Conservation (phyloP, 2,329 filamentous ascomycete species). For the Colletotrichum tropicale region DNA sequence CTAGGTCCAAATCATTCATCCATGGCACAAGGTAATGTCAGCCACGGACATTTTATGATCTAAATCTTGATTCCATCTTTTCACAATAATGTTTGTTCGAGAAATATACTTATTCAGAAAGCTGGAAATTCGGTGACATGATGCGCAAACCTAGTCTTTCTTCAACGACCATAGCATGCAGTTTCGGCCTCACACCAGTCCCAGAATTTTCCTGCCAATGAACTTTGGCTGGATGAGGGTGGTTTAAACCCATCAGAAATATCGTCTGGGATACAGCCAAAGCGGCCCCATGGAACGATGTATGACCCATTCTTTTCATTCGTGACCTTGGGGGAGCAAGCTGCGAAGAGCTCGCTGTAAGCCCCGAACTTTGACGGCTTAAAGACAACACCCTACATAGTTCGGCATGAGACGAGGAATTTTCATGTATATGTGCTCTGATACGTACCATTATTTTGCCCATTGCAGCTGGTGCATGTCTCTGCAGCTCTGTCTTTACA, state of each 20-base stretch:
- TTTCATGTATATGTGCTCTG: neutral
- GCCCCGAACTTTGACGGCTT: slow-evolving; percentile 36
- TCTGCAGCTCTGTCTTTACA: slow-evolving; percentile 37
- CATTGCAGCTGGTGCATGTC: slow-evolving; percentile 28
- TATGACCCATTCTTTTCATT: slow-evolving; percentile 35
- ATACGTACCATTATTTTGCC: neutral
- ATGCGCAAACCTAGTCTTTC: no score
- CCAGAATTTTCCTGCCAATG: neutral
- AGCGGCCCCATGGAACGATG: neutral
- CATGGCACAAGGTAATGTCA: no score
- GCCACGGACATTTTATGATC: no score
- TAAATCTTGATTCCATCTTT: no score
- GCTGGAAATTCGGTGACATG: no score
- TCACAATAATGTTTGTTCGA: no score
- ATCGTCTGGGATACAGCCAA: neutral
- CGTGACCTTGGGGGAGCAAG: slow-evolving; percentile 46
- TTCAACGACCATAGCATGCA: no score
- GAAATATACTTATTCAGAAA: no score
- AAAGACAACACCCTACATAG: neutral
- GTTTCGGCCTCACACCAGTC: neutral
- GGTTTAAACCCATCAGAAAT: neutral
- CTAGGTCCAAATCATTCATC: no score
- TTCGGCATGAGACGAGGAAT: neutral
- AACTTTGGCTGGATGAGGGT: neutral
- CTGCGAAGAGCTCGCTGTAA: slow-evolving; percentile 53